These are phyloP conservation scores for Curvularia sp. DNA, from an alignment of 2,329 filamentous ascomycete genomes.

Conservation along the genomic window DNA sequence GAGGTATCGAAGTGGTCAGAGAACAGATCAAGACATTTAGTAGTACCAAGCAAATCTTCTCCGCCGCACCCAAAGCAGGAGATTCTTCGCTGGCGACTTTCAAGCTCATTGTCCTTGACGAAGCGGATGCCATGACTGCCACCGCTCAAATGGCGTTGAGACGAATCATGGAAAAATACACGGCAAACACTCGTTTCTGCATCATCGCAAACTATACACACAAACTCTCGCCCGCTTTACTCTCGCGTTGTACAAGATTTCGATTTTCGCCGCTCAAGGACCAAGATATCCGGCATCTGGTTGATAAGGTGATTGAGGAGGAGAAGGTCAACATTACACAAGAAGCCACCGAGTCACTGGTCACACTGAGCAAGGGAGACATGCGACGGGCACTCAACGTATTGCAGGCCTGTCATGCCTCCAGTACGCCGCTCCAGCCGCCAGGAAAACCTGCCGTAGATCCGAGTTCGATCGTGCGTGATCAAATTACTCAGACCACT, in stretches of 20 bases:
- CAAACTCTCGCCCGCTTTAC: conserved; percentile 89
- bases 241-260: conserved; percentile 94
- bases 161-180: conserved; percentile 99
- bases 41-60: conserved; percentile 97
- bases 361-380: conserved; percentile 89
- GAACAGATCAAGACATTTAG: conserved; percentile 99
- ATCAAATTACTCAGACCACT: conserved; percentile 86
- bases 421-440: conserved; percentile 68
- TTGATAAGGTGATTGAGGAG: conserved; percentile 88
- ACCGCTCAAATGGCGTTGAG: conserved; percentile 97
- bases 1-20: conserved; percentile 92
- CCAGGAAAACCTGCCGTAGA: conserved; percentile 56
- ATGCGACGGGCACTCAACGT: conserved; percentile 96
- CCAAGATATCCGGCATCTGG: conserved; percentile 79
- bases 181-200: conserved; percentile 95
- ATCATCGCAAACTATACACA: conserved; percentile 99
- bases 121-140: conserved; percentile 99
- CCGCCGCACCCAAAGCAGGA: conserved; percentile 60
- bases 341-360: conserved; percentile 82
- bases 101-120: conserved; percentile 97
- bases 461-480: conserved; percentile 70
- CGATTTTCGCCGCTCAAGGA: conserved; percentile 94
- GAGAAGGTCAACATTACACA: conserved; percentile 83
- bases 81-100: conserved; percentile 71
- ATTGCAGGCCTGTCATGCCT: conserved; percentile 93